A percentile compares a stretch with the other conserved stretches of the same genome.
Conservation (phyloP, 768 basidiomycete species). For the Collybia nuda region DNA sequence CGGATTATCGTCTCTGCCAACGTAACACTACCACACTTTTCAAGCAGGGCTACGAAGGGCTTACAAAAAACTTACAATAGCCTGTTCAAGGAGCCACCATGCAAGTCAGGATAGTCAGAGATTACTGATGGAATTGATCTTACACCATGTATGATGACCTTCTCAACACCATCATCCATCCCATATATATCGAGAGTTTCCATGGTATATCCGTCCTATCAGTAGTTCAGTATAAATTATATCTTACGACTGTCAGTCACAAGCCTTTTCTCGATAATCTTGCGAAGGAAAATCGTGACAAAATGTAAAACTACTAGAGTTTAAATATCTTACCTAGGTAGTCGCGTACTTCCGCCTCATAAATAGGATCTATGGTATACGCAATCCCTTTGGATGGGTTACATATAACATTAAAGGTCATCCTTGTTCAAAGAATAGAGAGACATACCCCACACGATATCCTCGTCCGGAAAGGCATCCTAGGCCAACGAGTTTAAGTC, state of each 20-base stretch:
- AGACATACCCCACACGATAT: slow-evolving; percentile 79
- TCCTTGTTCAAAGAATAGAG: background rate
- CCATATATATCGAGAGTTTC: slow-evolving; percentile 76
- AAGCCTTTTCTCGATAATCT: slow-evolving; percentile 88
- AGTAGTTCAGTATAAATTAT: background rate
- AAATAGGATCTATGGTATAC: slow-evolving; percentile 81
- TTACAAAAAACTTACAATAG: slow-evolving; percentile 39
- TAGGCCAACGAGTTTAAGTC: slow-evolving; percentile 17
- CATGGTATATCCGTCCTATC: slow-evolving; percentile 89
- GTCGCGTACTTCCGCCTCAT: slow-evolving; percentile 74
- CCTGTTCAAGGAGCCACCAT: slow-evolving; percentile 29
- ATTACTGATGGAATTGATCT: slow-evolving; percentile 12
- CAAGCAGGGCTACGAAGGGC: background rate
- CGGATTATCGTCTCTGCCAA: slow-evolving; percentile 83
- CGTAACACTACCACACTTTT: slow-evolving; percentile 62
- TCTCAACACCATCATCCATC: slow-evolving; percentile 49
- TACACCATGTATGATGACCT: slow-evolving; percentile 56
- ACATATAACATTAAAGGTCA: background rate
- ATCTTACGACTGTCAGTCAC: background rate
- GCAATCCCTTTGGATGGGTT: slow-evolving; percentile 57
- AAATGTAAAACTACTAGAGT: background rate
- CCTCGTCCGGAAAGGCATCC: slow-evolving; percentile 72
- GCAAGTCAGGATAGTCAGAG: slow-evolving; percentile 4
- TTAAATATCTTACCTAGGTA: slow-evolving; percentile 70
- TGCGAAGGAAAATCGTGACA: background rate